Base-by-base conservation (phyloP, 257 asterid species). In the Lycium ferocissimum region DNA sequence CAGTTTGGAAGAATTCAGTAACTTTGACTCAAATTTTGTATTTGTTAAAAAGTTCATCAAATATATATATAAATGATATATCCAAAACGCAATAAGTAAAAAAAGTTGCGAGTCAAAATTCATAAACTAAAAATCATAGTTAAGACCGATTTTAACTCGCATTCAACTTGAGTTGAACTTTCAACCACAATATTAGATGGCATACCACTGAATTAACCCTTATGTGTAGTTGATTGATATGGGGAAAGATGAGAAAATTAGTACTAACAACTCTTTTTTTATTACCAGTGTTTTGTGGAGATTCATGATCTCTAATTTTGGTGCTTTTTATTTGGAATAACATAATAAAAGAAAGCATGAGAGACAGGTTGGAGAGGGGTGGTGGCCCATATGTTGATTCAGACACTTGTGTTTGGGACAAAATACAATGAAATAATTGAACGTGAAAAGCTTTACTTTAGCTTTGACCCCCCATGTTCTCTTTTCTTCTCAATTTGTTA, bases 341-440 rank as follows among this genome's bases (percentile, higher is more conserved):
- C 7, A 75, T 17, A 47, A 75, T 47, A 14, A 71, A 70, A 20
- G 81, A 75, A 81, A 84, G 93, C 89, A 87, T 89, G 92, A 89
- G 92, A 86, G 93, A 90, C 94, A 90, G 91, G 86, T 86, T 86
- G 90, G 90, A 89, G 87, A 81, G 84, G 79, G 87, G 82, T 88
- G 84, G 80, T 93, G 87, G 88, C 88, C 93, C 94, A 87, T 86
- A 83, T 91, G 93, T 92, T 91, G 83, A 91, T 89, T 89, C 85
- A 73, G 88, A 83, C 85, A 35, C 80, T 73, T n/a, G 81, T 85
- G 86, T 88, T 86, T 86, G 90, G 88, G 95, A 92, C 94, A 91
- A 92, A 93, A 86, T 83, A 85, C 90, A 86, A 88, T 84, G 90
- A 82, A 91, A 94, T 91, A 76, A 91, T 94, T 91, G 90, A 89